A percentile compares a stretch with the other conserved stretches of the same genome.
phyloP scores from a whole-genome alignment of 148 eudicot genomes.

The Nyssa sinensis region DNA sequence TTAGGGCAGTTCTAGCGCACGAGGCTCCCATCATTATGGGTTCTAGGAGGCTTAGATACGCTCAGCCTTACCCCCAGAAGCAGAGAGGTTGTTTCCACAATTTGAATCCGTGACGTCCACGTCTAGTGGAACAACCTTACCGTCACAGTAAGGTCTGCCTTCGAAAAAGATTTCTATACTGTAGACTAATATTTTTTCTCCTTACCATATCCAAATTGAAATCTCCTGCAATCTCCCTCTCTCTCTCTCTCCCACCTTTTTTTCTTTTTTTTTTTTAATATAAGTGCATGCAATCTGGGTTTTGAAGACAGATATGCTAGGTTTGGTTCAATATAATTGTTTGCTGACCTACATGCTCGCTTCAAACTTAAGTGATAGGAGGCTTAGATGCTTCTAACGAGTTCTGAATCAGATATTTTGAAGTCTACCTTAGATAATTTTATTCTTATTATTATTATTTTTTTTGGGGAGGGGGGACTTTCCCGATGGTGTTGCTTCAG shows the following conservation, averaged over 20 bases:
- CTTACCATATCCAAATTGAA: not conserved
- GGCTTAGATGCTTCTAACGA: not conserved
- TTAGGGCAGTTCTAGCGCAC: too few species aligned
- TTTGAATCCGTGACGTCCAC: too few species aligned
- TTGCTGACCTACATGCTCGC: not conserved
- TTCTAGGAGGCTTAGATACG: too few species aligned
- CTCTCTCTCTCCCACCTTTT: too few species aligned
- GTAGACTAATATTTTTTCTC: not conserved
- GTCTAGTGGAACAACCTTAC: too few species aligned
- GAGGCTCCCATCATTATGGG: too few species aligned
- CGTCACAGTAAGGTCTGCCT: too few species aligned
- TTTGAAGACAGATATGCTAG: not conserved
- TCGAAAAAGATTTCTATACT: not conserved
- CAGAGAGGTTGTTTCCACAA: too few species aligned
- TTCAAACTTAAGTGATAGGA: not conserved
- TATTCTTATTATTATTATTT: not conserved
- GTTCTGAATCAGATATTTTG: not conserved
- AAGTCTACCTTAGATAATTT: not conserved
- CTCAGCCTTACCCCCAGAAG: too few species aligned
- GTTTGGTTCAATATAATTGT: not conserved
- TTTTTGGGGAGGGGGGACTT: not conserved
- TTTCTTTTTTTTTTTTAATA: too few species aligned
- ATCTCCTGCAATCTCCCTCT: too few species aligned
- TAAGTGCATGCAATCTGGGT: not conserved
- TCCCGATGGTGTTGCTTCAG: conserved; percentile 10